Evolutionary conservation across 257 asterid species (phyloP), one percentile per base, ranked within the genome.

Genomic region (Misopates orontium): DNA sequence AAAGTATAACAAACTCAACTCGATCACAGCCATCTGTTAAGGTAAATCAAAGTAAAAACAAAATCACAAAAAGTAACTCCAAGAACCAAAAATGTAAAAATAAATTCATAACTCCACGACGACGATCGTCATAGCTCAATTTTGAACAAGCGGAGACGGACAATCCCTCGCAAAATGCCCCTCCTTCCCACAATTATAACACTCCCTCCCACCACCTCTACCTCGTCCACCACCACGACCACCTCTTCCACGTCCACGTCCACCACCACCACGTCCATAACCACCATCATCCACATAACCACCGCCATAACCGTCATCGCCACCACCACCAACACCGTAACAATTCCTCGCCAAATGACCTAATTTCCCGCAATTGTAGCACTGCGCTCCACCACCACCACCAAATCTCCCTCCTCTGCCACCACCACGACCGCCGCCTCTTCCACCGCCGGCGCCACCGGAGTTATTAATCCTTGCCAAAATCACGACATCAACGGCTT

Each of bases 111-210:
- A 9, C 42, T 36, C 10, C 42, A 28, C 6, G 36, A 2, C 2
- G 6, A 28, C 6, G 6, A 6, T 28, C 6, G 36, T 28, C 36
- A 28, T 66, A 22, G 15, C 62, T 77, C 71, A 72, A 62, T 20
- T 71, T 71, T 62, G 64, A 60, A 67, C 68, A 70, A 64, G 3
- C 7, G 36, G 36, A 28, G 36, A 70, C 8, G 78, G 73, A 56
- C 87, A 82, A 48, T 79, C 87, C 64, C 85, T 74, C 3, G 85
- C 87, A 53, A 79, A 71, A 61, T 82, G 87, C 64, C 87, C 87
- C 42, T 68, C 81, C 72, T 74, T 83, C 13, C 87, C 87, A 74
- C 84, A 82, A 10, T 55, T 82, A 28, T 71, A 79, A 69, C 87
- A 79, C 54, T 52, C 81, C 22, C 77, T 52, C 1, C 81, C 76